Evolutionary conservation across 495 filamentous ascomycete genomes (phyloP), one percentile per base, ranked within the genome.

Genomic region (Penicillium psychrofluorescens): DNA sequence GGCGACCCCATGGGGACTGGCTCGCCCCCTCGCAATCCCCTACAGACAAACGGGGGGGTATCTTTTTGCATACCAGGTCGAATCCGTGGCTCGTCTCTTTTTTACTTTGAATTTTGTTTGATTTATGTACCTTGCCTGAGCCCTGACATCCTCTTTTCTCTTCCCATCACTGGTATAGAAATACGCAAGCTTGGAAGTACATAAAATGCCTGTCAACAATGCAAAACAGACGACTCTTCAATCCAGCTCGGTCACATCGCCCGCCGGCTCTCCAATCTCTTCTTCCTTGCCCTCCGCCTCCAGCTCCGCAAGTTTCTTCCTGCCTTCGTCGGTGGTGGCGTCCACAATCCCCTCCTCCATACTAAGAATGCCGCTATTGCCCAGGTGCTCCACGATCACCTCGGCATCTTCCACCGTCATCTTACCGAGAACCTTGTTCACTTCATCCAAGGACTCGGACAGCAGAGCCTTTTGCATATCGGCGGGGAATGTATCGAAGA

Each of bases 331-430:
- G 0, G 92, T 98, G 15, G 91, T 97, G 7, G 88, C 87, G 69
- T 98, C 92, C 54, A 98, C 91, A 40, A 98, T 87, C 30, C 91
- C 81, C 51, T 90, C 78, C 59, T 97, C 91, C 36, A 98, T 61
- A 59, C 88, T 95, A 51, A 98, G 69, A 79, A 97, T 92, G 12
- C 86, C 88, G 6, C 88, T 86, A 71, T 95, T 77, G 14, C 90
- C 80, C 40, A 98, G 66, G 57, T 86, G 77, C 50, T 78, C 85
- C 36, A 98, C 90, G 14, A 97, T 62, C 53, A 88, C 85, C 67
- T 98, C 94, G 0, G 94, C 92, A 46, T 96, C 91, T 34, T 85
- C 83, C 0, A 97, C 88, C 45, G 79, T 84, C 90, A 98, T 88
- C 59, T 86, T 86, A 15, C 88, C 92, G 47, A 98, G 72, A 8